Percentiles rank a stretch among this genome's conserved stretches.
These are phyloP conservation scores for Cryptococcus sp. DNA, from an alignment of 1,284 basidiomycete genomes.

Conservation along the genomic window DNA sequence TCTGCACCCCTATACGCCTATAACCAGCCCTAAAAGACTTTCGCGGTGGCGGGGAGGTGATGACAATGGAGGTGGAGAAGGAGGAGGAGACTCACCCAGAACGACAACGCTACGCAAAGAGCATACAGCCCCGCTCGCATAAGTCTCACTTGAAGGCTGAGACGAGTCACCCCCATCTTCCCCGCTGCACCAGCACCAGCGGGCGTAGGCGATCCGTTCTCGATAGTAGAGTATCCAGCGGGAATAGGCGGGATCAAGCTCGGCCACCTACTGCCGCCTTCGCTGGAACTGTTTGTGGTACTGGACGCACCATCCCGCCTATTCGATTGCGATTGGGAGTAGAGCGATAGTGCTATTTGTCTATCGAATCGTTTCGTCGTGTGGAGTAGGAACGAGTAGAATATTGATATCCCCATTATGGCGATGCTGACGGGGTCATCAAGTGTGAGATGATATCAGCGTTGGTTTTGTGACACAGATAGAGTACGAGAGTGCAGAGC, in stretches of 20 bases:
- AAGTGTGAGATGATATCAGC: background rate
- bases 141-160: constrained; percentile 32
- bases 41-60: background rate
- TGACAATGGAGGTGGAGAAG: background rate
- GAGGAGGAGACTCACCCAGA: constrained; percentile 41
- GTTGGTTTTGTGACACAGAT: background rate
- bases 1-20: background rate
- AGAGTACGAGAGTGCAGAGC: too few relatives aligned
- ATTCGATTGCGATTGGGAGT: constrained; percentile 18
- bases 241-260: constrained; percentile 30
- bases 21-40: background rate
- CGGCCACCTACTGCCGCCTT: constrained; percentile 7
- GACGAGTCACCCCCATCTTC: constrained; percentile 18
- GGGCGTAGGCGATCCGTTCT: background rate
- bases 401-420: constrained; percentile 42
- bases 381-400: constrained; percentile 45
- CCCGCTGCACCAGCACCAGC: constrained; percentile 3
- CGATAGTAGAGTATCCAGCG: constrained; percentile 30
- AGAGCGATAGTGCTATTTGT: constrained; percentile 32
- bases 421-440: constrained; percentile 24
- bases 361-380: constrained; percentile 39
- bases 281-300: constrained; percentile 1
- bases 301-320: constrained; percentile 4
- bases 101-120: constrained; percentile 44
- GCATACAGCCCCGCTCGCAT: constrained; percentile 45